Percentiles rank a stretch among this genome's conserved stretches.
Evolutionary conservation across 495 filamentous ascomycete genomes (phyloP).

Genomic region (Baudoinia panamericana): DNA sequence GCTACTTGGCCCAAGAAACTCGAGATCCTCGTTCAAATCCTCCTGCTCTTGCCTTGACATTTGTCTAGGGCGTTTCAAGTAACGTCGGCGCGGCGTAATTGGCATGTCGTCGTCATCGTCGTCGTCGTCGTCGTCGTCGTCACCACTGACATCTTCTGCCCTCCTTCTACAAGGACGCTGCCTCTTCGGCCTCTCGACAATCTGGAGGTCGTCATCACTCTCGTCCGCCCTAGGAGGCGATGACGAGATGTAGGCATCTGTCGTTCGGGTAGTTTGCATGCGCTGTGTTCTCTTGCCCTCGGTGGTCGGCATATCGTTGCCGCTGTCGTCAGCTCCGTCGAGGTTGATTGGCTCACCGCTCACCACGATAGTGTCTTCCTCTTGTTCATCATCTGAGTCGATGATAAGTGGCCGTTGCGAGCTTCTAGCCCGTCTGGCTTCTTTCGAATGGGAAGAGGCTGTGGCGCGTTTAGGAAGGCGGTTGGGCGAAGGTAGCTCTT

Average conservation of each 20-base stretch:
- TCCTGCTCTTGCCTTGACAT: constrained; percentile 23
- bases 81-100: constrained; percentile 1
- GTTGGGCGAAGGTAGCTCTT: too few species aligned
- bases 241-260: constrained; percentile 14
- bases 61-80: constrained; percentile 6
- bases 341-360: not conserved
- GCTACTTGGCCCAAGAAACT: constrained; percentile 23
- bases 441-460: too few species aligned
- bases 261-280: too few species aligned
- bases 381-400: constrained; percentile 12
- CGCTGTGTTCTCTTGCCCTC: constrained; percentile 3
- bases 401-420: constrained; percentile 1
- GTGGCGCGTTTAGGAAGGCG: too few species aligned
- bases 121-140: constrained; percentile 22
- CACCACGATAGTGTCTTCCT: constrained; percentile 8
- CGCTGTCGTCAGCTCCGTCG: constrained; percentile 11
- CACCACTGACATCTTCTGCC: constrained; percentile 10
- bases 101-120: constrained; percentile 16
- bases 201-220: constrained; percentile 19
- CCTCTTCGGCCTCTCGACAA: constrained; percentile 8
- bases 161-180: constrained; percentile 1
- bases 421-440: too few species aligned
- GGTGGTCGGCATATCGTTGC: constrained; percentile 21
- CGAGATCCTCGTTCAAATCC: constrained; percentile 29
- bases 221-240: constrained; percentile 12